Evolutionary conservation across 257 asterid species (phyloP).

Genomic region (Rauvolfia tetraphylla): DNA sequence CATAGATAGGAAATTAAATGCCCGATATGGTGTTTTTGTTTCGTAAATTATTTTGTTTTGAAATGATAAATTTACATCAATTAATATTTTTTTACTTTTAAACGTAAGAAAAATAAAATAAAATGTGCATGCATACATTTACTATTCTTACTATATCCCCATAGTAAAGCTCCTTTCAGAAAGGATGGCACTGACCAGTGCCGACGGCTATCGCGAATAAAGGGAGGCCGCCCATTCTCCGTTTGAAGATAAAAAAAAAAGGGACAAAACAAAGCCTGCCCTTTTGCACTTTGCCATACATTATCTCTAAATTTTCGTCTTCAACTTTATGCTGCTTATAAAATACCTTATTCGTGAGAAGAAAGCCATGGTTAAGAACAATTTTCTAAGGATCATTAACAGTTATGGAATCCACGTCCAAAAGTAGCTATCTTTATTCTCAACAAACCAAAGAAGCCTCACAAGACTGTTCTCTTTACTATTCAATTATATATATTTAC

Average conservation of each 20-base stretch:
- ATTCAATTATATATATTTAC: background rate
- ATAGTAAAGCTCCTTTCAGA: slow-evolving; percentile 21
- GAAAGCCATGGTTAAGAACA: slow-evolving; percentile 11
- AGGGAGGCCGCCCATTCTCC: slow-evolving; percentile 34
- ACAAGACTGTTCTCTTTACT: slow-evolving; percentile 1
- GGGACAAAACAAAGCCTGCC: slow-evolving; percentile 26
- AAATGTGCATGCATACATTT: background rate
- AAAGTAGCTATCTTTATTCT: slow-evolving; percentile 33
- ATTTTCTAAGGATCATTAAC: slow-evolving; percentile 7
- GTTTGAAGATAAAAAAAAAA: slow-evolving; percentile 18
- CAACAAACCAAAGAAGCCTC: slow-evolving; percentile 7
- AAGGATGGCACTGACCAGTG: slow-evolving; percentile 24
- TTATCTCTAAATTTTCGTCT: slow-evolving; percentile 37
- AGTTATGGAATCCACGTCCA: slow-evolving; percentile 59
- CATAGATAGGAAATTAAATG: no score
- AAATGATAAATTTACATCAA: no score
- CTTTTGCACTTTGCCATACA: slow-evolving; percentile 34
- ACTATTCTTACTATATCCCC: background rate
- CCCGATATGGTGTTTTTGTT: no score
- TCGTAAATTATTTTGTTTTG: no score
- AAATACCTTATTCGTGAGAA: background rate
- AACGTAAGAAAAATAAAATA: no score
- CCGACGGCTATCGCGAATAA: slow-evolving; percentile 46
- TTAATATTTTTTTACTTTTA: background rate
- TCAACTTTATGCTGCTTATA: slow-evolving; percentile 21